Base-by-base conservation (phyloP, 139 green algal species). In the Zygnema circumcarinatum region DNA sequence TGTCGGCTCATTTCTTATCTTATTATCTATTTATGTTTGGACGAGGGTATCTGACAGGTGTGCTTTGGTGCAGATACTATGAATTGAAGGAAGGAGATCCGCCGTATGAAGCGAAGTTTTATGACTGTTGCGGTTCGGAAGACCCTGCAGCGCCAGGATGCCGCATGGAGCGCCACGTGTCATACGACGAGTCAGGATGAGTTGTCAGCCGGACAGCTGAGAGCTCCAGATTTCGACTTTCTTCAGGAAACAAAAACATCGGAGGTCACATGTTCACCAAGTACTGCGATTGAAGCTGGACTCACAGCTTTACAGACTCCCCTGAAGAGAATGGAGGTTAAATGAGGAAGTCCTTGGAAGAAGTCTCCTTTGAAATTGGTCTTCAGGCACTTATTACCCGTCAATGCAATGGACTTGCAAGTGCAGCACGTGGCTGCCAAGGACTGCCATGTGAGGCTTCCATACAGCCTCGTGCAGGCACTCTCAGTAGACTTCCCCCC, bases 61-160 rank as follows among this genome's bases (percentile, higher is more conserved):
- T n/a, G n/a, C n/a, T n/a, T n/a, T n/a, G n/a, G n/a, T 47, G 38
- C 83, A 82, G 83, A 75, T 88, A 88, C 68, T 88, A 88, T 31
- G 82, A 88, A 53, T 53, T 88, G 35, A 81, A 81, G 33, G 67
- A 80, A 20, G 83, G 38, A 2, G 83, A 88, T 1, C 69, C 69
- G 0, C 69, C 73, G 3, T 88, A 88, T 47, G 69, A 3, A 1
- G 83, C 83, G 29, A 84, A 72, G 22, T 88, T 88, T 38, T 88
- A 84, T 29, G 83, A 88, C 39, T 88, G 83, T 76, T 88, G 83
- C 35, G 73, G 73, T 29, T 54, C 83, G 20, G 83, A 88, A 76
- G 39, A 74, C 3, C n/a, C 40, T 33, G 25, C 22, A 32, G 83
- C 83, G 0, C 83, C 83, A 68, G 83, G 83, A 22, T 88, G 83